Percentiles rank a stretch among this genome's conserved stretches.
These are phyloP conservation scores for Stagonosporopsis rhizophila DNA, from an alignment of 2,329 filamentous ascomycete species.

Conservation along the genomic window DNA sequence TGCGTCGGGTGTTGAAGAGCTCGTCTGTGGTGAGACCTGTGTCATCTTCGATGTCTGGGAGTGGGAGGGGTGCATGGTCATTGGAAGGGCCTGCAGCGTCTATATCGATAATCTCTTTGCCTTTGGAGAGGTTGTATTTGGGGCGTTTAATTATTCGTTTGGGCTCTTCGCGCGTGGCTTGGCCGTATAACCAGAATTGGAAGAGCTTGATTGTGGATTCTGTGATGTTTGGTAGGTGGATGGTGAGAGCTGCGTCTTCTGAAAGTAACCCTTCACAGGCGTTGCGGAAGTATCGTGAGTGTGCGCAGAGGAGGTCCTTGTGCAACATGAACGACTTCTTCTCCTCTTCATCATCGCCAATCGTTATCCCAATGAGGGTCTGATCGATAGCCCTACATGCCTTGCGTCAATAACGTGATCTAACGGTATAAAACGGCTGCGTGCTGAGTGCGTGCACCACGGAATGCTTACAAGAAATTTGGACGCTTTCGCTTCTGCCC, in stretches of 20 bases:
- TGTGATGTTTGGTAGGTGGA: conserved; percentile 21
- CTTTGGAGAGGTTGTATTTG: conserved; percentile 6
- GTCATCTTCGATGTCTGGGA: conserved; percentile 4
- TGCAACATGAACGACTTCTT: conserved; percentile 23
- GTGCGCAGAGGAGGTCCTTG: conserved; percentile 23
- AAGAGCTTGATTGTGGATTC: conserved; percentile 24
- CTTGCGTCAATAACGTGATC: conserved; percentile 16
- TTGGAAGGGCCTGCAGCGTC: conserved; percentile 1
- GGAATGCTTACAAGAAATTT: conserved; percentile 16
- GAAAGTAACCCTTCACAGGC: conserved; percentile 20
- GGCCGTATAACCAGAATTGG: conserved; percentile 27
- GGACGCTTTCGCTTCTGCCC: conserved; percentile 21
- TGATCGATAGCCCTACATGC: conserved; percentile 19
- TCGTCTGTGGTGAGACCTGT: conserved; percentile 4
- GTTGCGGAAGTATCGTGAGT: conserved; percentile 26
- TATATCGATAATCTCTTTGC: conserved; percentile 8
- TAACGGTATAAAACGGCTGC: not conserved
- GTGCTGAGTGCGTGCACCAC: not conserved
- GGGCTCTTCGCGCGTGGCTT: conserved; percentile 19
- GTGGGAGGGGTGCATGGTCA: not conserved
- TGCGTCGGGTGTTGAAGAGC: conserved; percentile 15
- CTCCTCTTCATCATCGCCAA: conserved; percentile 18
- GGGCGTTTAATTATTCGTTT: conserved; percentile 17
- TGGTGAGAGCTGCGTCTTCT: conserved; percentile 16
- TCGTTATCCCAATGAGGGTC: conserved; percentile 18